These are phyloP conservation scores for Ogataea paraovalis DNA, from an alignment of 805 yeast genomes.

Conservation along the genomic window DNA sequence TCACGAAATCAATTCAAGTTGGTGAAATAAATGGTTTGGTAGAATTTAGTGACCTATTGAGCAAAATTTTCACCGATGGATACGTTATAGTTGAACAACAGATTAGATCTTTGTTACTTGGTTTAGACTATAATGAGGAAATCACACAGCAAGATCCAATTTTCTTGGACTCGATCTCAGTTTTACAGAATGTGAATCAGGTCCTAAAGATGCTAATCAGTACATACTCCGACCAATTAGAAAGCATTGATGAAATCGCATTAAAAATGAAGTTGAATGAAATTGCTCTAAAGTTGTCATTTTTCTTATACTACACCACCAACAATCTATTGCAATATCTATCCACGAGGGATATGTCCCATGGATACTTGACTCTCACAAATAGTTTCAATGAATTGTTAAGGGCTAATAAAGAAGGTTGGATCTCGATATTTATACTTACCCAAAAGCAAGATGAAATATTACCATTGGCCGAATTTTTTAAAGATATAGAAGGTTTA, in stretches of 20 bases:
- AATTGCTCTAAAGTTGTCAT: constrained; percentile 18
- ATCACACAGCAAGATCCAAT: constrained; percentile 12
- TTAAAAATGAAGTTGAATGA: constrained; percentile 12
- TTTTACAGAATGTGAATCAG: constrained; percentile 17
- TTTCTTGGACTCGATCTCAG: constrained; percentile 12
- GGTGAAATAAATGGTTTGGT: constrained; percentile 11
- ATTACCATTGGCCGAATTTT: constrained; percentile 57
- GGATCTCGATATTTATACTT: constrained; percentile 60
- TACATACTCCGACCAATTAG: constrained; percentile 12
- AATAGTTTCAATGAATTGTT: constrained; percentile 9
- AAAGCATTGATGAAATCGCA: constrained; percentile 9
- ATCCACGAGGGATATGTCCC: background rate
- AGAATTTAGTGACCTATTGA: constrained; percentile 10
- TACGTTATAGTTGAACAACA: constrained; percentile 17
- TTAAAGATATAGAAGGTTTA: constrained; percentile 61
- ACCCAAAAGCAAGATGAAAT: constrained; percentile 51
- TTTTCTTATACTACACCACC: constrained; percentile 23
- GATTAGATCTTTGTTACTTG: constrained; percentile 9
- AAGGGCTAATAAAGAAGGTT: constrained; percentile 30
- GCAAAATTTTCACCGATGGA: constrained; percentile 11
- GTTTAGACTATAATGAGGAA: constrained; percentile 1
- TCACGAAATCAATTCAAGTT: constrained; percentile 1
- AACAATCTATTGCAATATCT: constrained; percentile 12
- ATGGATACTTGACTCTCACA: background rate
- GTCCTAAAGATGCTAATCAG: constrained; percentile 14